Percentiles rank a stretch among this genome's conserved stretches.
Evolutionary conservation across 192 early-diverging fungal genomes (phyloP).

Genomic region (Linnemannia exigua): DNA sequence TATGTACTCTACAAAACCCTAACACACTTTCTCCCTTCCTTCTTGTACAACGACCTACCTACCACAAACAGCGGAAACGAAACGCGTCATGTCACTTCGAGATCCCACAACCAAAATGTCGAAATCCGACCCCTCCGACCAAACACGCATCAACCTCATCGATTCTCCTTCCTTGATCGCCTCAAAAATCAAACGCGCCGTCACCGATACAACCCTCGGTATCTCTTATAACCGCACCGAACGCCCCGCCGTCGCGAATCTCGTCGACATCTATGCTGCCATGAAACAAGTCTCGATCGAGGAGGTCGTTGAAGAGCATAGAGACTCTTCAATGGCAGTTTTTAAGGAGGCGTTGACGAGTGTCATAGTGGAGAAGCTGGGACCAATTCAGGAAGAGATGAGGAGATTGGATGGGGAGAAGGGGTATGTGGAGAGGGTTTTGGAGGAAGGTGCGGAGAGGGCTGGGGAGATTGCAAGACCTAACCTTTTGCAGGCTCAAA

Average conservation of each 20-base stretch:
- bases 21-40: neutral
- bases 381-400: constrained; percentile 78
- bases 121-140: constrained; percentile 81
- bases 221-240: constrained; percentile 79
- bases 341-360: constrained; percentile 86
- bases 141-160: constrained; percentile 80
- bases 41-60: neutral
- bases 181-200: constrained; percentile 78
- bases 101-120: constrained; percentile 90
- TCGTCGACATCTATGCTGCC: constrained; percentile 84
- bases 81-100: constrained; percentile 89
- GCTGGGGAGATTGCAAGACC: constrained; percentile 72
- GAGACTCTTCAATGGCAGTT: constrained; percentile 63
- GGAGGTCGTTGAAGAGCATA: constrained; percentile 65
- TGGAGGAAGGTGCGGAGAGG: constrained; percentile 74
- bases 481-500: constrained; percentile 71
- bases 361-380: constrained; percentile 68
- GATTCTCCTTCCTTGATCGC: constrained; percentile 78
- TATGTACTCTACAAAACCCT: too few relatives aligned
- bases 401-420: constrained; percentile 68
- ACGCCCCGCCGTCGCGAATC: constrained; percentile 88
- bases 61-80: constrained; percentile 66
- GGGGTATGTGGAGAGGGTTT: constrained; percentile 72
- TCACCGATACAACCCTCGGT: constrained; percentile 74
- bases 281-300: constrained; percentile 54